Evolutionary conservation across 495 filamentous ascomycete species (phyloP).

Genomic region (Aspergillus kassunensis): DNA sequence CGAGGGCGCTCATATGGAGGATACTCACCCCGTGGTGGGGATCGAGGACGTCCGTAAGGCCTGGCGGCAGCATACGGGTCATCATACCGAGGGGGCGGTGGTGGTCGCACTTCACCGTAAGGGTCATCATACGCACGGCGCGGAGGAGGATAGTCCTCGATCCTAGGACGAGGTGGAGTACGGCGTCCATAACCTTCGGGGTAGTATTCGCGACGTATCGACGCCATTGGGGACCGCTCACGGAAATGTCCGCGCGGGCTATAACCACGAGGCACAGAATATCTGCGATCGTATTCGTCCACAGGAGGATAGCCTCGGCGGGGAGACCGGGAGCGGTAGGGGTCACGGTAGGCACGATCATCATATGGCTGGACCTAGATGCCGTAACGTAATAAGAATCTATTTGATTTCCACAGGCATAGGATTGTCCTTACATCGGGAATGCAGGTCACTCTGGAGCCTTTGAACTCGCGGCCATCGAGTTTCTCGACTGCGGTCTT

Average conservation of each 20-base stretch:
- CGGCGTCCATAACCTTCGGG: slow-evolving; percentile 66
- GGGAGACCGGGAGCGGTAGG: slow-evolving; percentile 72
- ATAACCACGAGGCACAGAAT: slow-evolving; percentile 71
- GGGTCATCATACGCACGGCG: slow-evolving; percentile 52
- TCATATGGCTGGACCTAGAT: slow-evolving; percentile 56
- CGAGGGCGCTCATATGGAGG: slow-evolving; percentile 42
- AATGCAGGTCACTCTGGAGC: slow-evolving; percentile 72
- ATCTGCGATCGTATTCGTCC: slow-evolving; percentile 74
- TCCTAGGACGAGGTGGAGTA: slow-evolving; percentile 63
- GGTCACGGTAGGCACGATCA: slow-evolving; percentile 63
- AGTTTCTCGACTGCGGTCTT: slow-evolving; percentile 90
- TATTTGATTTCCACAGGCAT: slow-evolving; percentile 18
- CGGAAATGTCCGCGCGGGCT: slow-evolving; percentile 83
- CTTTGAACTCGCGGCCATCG: slow-evolving; percentile 88
- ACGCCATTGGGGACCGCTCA: slow-evolving; percentile 70
- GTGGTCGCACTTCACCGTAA: slow-evolving; percentile 42
- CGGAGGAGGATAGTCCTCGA: slow-evolving; percentile 69
- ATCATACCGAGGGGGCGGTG: slow-evolving; percentile 44
- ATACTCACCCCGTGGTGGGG: slow-evolving; percentile 42
- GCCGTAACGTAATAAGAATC: slow-evolving; percentile 29
- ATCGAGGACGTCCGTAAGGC: slow-evolving; percentile 42
- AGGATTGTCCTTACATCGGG: slow-evolving; percentile 65
- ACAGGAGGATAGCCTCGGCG: slow-evolving; percentile 63
- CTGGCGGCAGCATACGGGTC: slow-evolving; percentile 43
- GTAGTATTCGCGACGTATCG: slow-evolving; percentile 81